Evolutionary conservation across 805 yeast genomes (phyloP).

Genomic region (Myxozyma udenii): DNA sequence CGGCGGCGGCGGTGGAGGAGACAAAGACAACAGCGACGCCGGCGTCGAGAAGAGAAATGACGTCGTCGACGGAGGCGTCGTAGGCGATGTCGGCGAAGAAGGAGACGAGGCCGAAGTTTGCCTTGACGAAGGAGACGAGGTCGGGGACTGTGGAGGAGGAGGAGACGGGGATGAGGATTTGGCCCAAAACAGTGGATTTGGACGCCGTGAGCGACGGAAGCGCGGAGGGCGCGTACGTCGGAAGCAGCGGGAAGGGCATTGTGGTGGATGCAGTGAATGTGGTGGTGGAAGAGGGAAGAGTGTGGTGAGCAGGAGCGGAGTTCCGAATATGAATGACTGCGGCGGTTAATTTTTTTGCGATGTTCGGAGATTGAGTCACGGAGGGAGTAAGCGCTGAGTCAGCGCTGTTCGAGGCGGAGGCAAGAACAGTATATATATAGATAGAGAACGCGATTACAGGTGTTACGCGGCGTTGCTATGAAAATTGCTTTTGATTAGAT

Average conservation of each 20-base stretch:
- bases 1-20: conserved; percentile 34
- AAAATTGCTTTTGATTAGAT: too few species aligned
- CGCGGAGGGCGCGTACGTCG: conserved; percentile 4
- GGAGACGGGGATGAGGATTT: conserved; percentile 12
- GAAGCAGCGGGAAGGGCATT: conserved; percentile 18
- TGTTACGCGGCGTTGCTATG: too few species aligned
- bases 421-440: too few species aligned
- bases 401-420: too few species aligned
- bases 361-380: too few species aligned
- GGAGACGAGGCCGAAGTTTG: conserved; percentile 32
- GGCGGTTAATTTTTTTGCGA: too few species aligned
- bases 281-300: too few species aligned
- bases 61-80: conserved; percentile 44
- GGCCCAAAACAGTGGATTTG: conserved; percentile 16
- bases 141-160: conserved; percentile 9
- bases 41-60: conserved; percentile 54
- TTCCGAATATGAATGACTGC: too few species aligned
- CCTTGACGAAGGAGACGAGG: conserved; percentile 7
- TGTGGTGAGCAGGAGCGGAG: too few species aligned
- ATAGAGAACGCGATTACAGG: too few species aligned
- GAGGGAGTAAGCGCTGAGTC: too few species aligned
- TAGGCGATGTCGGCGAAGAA: conserved; percentile 29
- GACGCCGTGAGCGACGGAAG: conserved; percentile 8
- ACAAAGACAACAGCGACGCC: conserved; percentile 56
- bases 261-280: too few species aligned